Conservation (phyloP, 495 filamentous ascomycete genomes). For the Penicillium canescens region DNA sequence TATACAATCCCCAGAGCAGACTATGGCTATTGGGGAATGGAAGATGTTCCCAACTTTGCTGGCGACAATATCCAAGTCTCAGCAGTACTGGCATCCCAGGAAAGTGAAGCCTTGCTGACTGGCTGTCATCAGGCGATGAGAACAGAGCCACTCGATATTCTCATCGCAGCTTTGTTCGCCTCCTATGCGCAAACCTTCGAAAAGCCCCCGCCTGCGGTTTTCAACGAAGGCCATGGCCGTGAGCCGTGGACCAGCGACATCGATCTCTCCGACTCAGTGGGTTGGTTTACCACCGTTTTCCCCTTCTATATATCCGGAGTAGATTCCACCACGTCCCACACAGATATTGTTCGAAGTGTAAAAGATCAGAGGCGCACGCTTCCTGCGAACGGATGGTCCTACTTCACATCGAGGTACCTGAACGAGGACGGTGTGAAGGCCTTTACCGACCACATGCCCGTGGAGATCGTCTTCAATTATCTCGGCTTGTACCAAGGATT, state of each 20-base stretch:
- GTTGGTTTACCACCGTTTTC: slow-evolving; percentile 48
- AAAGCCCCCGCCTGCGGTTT: slow-evolving; percentile 43
- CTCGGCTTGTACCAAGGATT: slow-evolving; percentile 34
- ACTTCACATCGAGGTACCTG: slow-evolving; percentile 25
- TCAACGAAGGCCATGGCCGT: slow-evolving; percentile 45
- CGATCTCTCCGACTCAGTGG: slow-evolving; percentile 46
- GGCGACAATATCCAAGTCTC: neutral
- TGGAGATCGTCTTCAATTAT: slow-evolving; percentile 65
- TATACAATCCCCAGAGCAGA: neutral
- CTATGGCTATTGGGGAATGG: neutral
- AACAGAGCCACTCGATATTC: slow-evolving; percentile 42
- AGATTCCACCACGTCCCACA: neutral
- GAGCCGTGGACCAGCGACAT: slow-evolving; percentile 34
- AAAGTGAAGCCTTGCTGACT: slow-evolving; percentile 12
- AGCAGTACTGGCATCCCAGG: neutral
- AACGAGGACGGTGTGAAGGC: neutral
- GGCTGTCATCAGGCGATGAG: slow-evolving; percentile 24
- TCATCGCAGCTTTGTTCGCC: slow-evolving; percentile 33
- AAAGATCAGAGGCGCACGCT: slow-evolving; percentile 22
- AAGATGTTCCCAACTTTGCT: neutral
- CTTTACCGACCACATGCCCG: slow-evolving; percentile 42
- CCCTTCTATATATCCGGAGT: slow-evolving; percentile 12
- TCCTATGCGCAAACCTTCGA: slow-evolving; percentile 36
- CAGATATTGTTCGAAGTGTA: neutral
- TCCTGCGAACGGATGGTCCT: slow-evolving; percentile 29